Conservation (phyloP, 805 yeast genomes). For the Peterozyma xylosa region DNA sequence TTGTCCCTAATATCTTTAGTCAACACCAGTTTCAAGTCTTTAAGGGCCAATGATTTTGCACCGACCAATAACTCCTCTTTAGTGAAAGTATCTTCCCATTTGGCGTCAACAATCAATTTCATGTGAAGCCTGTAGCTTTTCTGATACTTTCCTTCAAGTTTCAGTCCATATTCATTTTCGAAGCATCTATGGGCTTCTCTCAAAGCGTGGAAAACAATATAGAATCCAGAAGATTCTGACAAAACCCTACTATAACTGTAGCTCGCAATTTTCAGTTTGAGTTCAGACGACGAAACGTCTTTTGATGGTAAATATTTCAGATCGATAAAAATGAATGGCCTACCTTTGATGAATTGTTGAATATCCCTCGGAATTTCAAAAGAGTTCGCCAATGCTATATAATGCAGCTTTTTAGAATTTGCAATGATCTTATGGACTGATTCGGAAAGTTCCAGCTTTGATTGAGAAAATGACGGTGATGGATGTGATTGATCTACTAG, state of each 20-base stretch:
- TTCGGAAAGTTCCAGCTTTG: conserved; percentile 2
- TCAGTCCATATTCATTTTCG: conserved; percentile 50
- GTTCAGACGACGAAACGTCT: conserved; percentile 43
- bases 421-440: background rate
- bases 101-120: conserved; percentile 50
- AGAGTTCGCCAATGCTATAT: conserved; percentile 18
- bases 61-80: conserved; percentile 5
- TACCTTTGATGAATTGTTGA: conserved; percentile 38
- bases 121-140: conserved; percentile 36
- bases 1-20: conserved; percentile 70
- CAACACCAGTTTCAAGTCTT: conserved; percentile 57
- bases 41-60: conserved; percentile 48
- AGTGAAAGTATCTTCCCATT: conserved; percentile 11
- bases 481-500: background rate
- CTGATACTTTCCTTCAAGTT: conserved; percentile 18
- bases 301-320: conserved; percentile 41
- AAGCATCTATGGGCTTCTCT: conserved; percentile 56
- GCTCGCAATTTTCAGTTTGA: conserved; percentile 48
- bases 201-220: conserved; percentile 55
- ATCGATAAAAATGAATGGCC: conserved; percentile 52
- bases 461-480: background rate
- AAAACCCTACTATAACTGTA: conserved; percentile 64
- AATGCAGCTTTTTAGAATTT: conserved; percentile 8
- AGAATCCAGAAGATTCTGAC: conserved; percentile 60
- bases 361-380: conserved; percentile 39